Conservation (phyloP, 179 eudicot species). For the Pouteria campechiana region DNA sequence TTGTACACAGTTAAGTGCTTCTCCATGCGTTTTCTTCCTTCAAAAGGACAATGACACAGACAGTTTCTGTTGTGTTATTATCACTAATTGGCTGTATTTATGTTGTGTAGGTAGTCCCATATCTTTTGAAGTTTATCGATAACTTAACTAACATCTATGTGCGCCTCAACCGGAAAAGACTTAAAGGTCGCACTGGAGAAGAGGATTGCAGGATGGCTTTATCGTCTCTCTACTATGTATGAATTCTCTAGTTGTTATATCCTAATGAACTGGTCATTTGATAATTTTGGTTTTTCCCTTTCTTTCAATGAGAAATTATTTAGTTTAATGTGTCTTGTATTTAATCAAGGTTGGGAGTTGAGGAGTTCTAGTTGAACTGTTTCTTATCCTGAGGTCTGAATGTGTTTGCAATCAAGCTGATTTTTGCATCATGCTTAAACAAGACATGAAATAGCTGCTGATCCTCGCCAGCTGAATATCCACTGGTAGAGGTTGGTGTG, state of each 20-base stretch:
- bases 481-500: too few species aligned
- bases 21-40: too few species aligned
- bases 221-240: slow-evolving; percentile 83
- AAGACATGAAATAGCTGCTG: too few species aligned
- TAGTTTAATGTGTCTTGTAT: not conserved
- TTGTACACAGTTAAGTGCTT: slow-evolving; percentile 61
- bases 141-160: slow-evolving; percentile 89
- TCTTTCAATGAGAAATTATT: not conserved
- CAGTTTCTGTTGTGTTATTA: not conserved
- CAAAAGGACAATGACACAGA: not conserved
- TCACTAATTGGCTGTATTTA: not conserved
- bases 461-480: too few species aligned
- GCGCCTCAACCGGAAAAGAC: slow-evolving; percentile 91
- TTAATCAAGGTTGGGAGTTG: too few species aligned
- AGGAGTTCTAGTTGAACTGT: too few species aligned
- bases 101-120: slow-evolving; percentile 73
- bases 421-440: too few species aligned
- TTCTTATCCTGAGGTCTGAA: too few species aligned
- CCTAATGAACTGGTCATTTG: not conserved
- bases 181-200: slow-evolving; percentile 92
- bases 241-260: not conserved
- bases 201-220: slow-evolving; percentile 91
- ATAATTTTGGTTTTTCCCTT: slow-evolving; percentile 1
- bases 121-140: slow-evolving; percentile 83
- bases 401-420: too few species aligned